Conservation (phyloP, 768 basidiomycete species). For the Boletus subparvulus region DNA sequence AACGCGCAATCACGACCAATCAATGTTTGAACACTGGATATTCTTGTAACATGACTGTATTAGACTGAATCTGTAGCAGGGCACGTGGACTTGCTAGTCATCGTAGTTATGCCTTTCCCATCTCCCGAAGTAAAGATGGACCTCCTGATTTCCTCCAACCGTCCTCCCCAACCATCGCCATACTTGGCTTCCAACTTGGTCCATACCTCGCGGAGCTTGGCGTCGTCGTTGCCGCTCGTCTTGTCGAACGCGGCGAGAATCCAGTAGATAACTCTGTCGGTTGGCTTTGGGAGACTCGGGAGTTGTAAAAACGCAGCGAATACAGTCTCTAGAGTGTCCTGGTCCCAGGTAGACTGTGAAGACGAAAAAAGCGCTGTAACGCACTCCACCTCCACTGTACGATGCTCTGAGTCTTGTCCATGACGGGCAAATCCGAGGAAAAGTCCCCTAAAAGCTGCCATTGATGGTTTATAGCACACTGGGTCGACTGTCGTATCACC, state of each 20-base stretch:
- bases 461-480: conserved; percentile 41
- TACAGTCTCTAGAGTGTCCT: conserved; percentile 53
- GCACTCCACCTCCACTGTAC: background rate
- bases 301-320: conserved; percentile 65
- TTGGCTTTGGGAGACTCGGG: conserved; percentile 44
- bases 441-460: conserved; percentile 63
- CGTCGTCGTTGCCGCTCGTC: conserved; percentile 52
- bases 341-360: conserved; percentile 46
- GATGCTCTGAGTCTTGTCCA: conserved; percentile 34
- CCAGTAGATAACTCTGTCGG: conserved; percentile 57
- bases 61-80: background rate
- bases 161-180: conserved; percentile 43
- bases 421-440: conserved; percentile 75
- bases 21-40: background rate
- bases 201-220: conserved; percentile 57
- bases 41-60: conserved; percentile 9
- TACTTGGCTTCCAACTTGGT: conserved; percentile 55
- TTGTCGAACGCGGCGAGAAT: conserved; percentile 63
- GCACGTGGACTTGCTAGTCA: background rate
- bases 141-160: conserved; percentile 44
- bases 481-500: conserved; percentile 30
- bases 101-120: background rate
- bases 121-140: conserved; percentile 32
- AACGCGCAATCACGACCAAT: conserved; percentile 2
- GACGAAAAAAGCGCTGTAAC: conserved; percentile 9